Conservation (phyloP, 1,284 basidiomycete species). For the Singerocomus rubriflavus region DNA sequence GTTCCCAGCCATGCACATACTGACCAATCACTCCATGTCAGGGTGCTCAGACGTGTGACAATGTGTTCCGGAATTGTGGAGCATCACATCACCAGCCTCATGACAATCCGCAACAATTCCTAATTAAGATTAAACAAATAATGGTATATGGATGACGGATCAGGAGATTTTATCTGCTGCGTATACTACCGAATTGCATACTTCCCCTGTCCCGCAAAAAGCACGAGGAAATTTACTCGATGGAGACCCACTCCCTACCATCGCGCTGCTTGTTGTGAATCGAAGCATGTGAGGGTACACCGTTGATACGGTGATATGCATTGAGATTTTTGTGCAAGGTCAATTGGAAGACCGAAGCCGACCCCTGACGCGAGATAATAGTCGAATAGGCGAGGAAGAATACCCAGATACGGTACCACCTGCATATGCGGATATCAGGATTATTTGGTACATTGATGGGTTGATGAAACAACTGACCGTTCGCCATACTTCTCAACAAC, state of each 20-base stretch:
- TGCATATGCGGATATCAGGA: background rate
- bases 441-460: background rate
- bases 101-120: background rate
- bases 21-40: too few species aligned
- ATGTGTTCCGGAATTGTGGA: too few species aligned
- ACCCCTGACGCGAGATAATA: conserved; percentile 79
- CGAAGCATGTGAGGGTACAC: conserved; percentile 71
- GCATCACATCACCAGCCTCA: background rate
- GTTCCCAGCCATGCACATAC: too few species aligned
- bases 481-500: conserved; percentile 90
- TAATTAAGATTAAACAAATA: conserved; percentile 31
- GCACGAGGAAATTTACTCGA: conserved; percentile 18
- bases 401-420: conserved; percentile 86
- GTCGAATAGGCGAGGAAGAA: conserved; percentile 86
- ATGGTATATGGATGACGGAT: conserved; percentile 21
- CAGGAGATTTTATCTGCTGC: conserved; percentile 14
- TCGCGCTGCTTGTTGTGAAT: conserved; percentile 54
- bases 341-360: conserved; percentile 91
- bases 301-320: conserved; percentile 85
- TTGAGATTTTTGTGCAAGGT: conserved; percentile 98
- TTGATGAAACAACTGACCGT: conserved; percentile 30
- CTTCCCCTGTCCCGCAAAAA: background rate
- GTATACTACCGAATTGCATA: conserved; percentile 1
- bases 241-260: conserved; percentile 27
- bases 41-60: too few species aligned